These are phyloP conservation scores for Pseudoscleropodium purum DNA, from an alignment of 225 moss, liverwort and hornwort species.

Conservation along the genomic window DNA sequence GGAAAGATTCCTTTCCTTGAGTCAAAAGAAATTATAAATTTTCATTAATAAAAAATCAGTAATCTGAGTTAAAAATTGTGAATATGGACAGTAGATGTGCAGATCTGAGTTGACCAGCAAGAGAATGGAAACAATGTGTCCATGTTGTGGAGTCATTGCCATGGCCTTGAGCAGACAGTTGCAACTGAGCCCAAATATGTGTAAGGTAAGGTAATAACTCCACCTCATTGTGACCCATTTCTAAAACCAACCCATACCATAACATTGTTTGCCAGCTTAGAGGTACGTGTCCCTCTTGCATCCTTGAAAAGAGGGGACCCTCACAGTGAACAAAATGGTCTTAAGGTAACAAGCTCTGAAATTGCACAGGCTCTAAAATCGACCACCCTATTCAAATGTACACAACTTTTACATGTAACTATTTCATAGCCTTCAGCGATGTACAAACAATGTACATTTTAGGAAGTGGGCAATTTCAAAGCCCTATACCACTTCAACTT, in stretches of 20 bases:
- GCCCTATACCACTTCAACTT: no score
- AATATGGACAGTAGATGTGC: not conserved
- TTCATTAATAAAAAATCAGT: not conserved
- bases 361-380: no score
- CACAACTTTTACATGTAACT: no score
- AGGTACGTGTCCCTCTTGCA: not conserved
- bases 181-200: not conserved
- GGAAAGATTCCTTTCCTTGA: no score
- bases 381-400: no score
- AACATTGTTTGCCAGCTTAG: not conserved
- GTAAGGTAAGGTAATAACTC: not conserved
- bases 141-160: not conserved
- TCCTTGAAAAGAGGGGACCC: not conserved
- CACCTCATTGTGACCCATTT: not conserved
- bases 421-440: no score
- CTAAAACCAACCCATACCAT: not conserved
- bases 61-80: not conserved
- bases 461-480: no score
- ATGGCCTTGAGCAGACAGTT: not conserved
- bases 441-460: no score
- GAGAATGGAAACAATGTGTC: not conserved
- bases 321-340: not conserved
- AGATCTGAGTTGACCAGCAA: not conserved
- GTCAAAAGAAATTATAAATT: no score
- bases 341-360: no score